These are phyloP conservation scores for Podospora didyma DNA, from an alignment of 495 filamentous ascomycete species.

Conservation along the genomic window DNA sequence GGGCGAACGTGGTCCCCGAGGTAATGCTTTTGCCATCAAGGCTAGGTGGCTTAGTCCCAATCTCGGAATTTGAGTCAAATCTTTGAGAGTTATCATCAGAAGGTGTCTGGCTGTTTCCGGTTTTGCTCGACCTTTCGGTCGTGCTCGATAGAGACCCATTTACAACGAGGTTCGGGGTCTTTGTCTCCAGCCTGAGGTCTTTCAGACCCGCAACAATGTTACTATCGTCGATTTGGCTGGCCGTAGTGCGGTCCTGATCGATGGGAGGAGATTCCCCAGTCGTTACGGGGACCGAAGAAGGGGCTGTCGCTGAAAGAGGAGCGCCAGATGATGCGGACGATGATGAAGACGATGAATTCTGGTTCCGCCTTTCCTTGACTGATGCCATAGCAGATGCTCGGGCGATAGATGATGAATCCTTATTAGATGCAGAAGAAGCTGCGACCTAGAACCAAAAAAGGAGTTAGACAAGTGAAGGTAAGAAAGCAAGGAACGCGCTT, in stretches of 20 bases:
- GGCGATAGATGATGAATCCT: constrained; percentile 35
- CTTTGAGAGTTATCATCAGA: constrained; percentile 48
- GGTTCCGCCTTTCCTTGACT: constrained; percentile 11
- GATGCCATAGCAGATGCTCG: constrained; percentile 12
- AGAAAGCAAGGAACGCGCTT: not conserved
- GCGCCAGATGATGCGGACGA: not conserved
- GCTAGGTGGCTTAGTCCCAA: constrained; percentile 81
- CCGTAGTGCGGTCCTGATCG: not conserved
- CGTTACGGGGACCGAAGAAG: not conserved
- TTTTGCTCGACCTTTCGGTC: constrained; percentile 28
- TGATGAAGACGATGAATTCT: not conserved
- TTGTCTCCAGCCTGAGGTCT: constrained; percentile 30
- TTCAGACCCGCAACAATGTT: constrained; percentile 36
- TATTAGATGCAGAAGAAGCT: constrained; percentile 51
- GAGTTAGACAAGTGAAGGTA: constrained; percentile 3
- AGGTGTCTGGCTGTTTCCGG: constrained; percentile 35
- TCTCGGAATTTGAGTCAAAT: constrained; percentile 63
- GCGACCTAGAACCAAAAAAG: constrained; percentile 29
- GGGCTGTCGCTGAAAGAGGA: not conserved
- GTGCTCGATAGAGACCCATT: constrained; percentile 41
- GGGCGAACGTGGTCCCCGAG: constrained; percentile 83
- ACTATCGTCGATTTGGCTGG: constrained; percentile 6
- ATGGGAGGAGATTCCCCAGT: constrained; percentile 16
- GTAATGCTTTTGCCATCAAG: constrained; percentile 88
- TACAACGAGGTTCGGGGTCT: constrained; percentile 45